phyloP scores from a whole-genome alignment of 768 basidiomycete species.

The Pleurotus ostreatus region DNA sequence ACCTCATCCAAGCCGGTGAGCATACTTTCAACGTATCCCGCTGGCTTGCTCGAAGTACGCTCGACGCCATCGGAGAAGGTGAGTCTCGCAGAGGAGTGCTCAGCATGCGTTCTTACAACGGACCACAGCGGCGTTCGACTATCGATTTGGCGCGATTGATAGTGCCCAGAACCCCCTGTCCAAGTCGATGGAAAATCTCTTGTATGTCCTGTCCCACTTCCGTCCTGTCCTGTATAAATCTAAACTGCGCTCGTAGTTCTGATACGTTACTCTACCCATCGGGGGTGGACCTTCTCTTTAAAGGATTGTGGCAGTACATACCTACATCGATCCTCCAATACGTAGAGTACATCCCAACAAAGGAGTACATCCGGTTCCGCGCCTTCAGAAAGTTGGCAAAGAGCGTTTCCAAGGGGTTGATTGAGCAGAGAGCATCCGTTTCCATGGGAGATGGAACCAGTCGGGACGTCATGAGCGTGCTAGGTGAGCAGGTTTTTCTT shows the following conservation, averaged over 20 bases:
- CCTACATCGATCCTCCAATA: neutral
- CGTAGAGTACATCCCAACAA: slow-evolving; percentile 5
- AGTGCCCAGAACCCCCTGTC: slow-evolving; percentile 18
- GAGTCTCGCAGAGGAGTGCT: neutral
- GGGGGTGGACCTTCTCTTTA: slow-evolving; percentile 15
- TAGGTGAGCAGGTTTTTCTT: slow-evolving; percentile 18
- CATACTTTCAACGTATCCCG: slow-evolving; percentile 21
- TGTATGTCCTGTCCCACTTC: slow-evolving; percentile 15
- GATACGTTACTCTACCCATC: slow-evolving; percentile 1
- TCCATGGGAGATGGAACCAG: slow-evolving; percentile 2
- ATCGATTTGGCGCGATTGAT: slow-evolving; percentile 26
- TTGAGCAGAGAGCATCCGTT: neutral
- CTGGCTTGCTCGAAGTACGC: slow-evolving; percentile 28
- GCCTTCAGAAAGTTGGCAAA: neutral
- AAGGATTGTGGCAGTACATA: slow-evolving; percentile 2
- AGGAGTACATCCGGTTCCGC: neutral
- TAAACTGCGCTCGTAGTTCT: slow-evolving; percentile 14
- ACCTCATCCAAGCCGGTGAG: slow-evolving; percentile 14
- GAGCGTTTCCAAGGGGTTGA: neutral
- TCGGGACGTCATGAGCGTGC: slow-evolving; percentile 31
- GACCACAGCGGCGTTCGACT: slow-evolving; percentile 31
- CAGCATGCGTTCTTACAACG: neutral
- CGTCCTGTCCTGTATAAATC: slow-evolving; percentile 13
- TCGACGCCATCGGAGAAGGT: slow-evolving; percentile 37
- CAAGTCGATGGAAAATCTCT: slow-evolving; percentile 16